Evolutionary conservation across 2,329 filamentous ascomycete species (phyloP), one percentile per base, ranked within the genome.

Genomic region (Reticulascus tulasneorum): DNA sequence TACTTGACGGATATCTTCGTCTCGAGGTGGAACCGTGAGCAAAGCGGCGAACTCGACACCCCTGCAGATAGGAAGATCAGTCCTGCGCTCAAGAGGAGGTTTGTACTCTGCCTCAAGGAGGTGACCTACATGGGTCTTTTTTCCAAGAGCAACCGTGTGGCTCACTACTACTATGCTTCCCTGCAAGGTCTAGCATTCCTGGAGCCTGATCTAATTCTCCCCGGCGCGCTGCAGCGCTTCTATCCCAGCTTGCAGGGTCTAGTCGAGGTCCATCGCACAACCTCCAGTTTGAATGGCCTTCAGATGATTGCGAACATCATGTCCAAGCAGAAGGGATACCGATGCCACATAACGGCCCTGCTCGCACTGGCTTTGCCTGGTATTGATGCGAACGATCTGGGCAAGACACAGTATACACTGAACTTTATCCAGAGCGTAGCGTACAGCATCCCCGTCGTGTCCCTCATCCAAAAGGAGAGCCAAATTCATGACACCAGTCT

Each of bases 121-220:
- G 91, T 96, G 30, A 88, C 89, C 5, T 98, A 96, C 60, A 96
- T 98, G 90, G 93, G 93, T 19, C 84, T 98, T 32, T 98, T 96
- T 59, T 86, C 90, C 35, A 98, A 98, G 72, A 95, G 90, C 59
- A 83, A 81, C 38, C 90, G 89, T 32, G 84, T 93, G 4, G 89
- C 95, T 56, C 90, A 84, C 59, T 94, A 90, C 67, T 94, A 91
- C 47, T 79, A 96, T 47, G 89, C 86, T 32, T 87, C 91, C 2
- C 71, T 98, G 32, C 91, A 97, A 58, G 86, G 86, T 36, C 67
- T 98, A 35, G 86, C 93, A 3, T 96, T 85, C 52, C 71, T 98
- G 29, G 91, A 98, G 57, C 94, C 93, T 1, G 82, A 88, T 49
- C 70, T 97, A 49, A 91, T 98, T 40, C 71, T 98, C 2, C 93